Conservation (phyloP, 306 rosid species). For the Lagenaria siceraria region DNA sequence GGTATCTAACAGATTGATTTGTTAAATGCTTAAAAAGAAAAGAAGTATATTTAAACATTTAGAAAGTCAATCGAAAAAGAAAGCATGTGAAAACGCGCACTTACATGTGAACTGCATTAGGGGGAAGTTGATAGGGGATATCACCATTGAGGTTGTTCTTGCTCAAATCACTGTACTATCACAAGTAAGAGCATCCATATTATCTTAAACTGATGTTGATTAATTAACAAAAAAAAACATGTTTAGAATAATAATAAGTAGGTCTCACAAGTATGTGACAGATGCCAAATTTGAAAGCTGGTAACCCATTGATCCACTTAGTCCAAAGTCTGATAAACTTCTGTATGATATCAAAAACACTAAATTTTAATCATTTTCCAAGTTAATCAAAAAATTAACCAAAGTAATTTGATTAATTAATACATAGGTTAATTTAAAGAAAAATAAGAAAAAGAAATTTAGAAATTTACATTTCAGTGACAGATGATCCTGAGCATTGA, state of each 20-base stretch:
- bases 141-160: conserved; percentile 64
- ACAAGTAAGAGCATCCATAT: conserved; percentile 25
- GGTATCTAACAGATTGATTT: too few relatives aligned
- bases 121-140: conserved; percentile 90
- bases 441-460: neutral
- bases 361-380: neutral
- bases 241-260: conserved; percentile 6
- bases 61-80: neutral
- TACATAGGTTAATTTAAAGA: neutral
- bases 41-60: too few relatives aligned
- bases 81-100: neutral
- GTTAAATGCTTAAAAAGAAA: too few relatives aligned
- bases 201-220: conserved; percentile 21
- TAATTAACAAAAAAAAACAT: neutral
- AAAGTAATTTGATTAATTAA: neutral
- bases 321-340: conserved; percentile 44
- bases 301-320: conserved; percentile 68
- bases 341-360: conserved; percentile 21
- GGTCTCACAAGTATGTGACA: conserved; percentile 68
- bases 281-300: conserved; percentile 65
- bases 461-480: conserved; percentile 56
- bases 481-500: conserved; percentile 67
- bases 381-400: neutral
- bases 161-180: conserved; percentile 92
- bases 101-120: conserved; percentile 57